These are phyloP conservation scores for Scytalidium sp. DNA, from an alignment of 2,329 filamentous ascomycete genomes.

Conservation along the genomic window DNA sequence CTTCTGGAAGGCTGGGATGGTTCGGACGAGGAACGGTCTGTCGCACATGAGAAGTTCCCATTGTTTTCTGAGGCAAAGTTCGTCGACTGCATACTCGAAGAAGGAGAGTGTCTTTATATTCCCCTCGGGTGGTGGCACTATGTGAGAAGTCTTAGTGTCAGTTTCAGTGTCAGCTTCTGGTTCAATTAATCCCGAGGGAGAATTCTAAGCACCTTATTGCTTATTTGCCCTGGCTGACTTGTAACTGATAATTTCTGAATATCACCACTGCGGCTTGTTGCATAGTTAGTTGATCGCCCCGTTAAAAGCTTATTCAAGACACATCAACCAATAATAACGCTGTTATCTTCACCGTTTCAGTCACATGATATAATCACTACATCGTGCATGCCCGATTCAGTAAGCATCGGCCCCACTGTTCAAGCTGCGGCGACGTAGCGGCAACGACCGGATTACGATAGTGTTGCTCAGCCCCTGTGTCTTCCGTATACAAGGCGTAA, in stretches of 20 bases:
- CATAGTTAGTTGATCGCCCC: too few species aligned
- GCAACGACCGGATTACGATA: background rate
- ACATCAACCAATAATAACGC: background rate
- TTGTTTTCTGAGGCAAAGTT: conserved; percentile 21
- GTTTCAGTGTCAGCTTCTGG: conserved; percentile 97
- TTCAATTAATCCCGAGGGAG: conserved; percentile 64
- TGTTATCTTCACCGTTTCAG: background rate
- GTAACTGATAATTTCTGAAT: background rate
- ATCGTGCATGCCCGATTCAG: background rate
- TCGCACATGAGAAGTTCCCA: conserved; percentile 18
- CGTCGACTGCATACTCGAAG: conserved; percentile 73
- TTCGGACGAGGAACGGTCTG: conserved; percentile 12
- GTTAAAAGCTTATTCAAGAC: too few species aligned
- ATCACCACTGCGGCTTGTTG: too few species aligned
- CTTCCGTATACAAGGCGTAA: background rate
- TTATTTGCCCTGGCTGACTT: background rate
- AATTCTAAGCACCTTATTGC: background rate
- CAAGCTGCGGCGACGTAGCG: background rate
- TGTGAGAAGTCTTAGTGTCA: conserved; percentile 77
- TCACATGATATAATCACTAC: background rate
- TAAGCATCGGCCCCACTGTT: background rate
- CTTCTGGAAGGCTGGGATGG: conserved; percentile 61
- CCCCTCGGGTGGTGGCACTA: conserved; percentile 99
- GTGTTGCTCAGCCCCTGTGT: background rate
- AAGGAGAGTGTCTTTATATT: conserved; percentile 85